Base-by-base conservation (phyloP, 106 monocot species). In the Iris macrosiphon region DNA sequence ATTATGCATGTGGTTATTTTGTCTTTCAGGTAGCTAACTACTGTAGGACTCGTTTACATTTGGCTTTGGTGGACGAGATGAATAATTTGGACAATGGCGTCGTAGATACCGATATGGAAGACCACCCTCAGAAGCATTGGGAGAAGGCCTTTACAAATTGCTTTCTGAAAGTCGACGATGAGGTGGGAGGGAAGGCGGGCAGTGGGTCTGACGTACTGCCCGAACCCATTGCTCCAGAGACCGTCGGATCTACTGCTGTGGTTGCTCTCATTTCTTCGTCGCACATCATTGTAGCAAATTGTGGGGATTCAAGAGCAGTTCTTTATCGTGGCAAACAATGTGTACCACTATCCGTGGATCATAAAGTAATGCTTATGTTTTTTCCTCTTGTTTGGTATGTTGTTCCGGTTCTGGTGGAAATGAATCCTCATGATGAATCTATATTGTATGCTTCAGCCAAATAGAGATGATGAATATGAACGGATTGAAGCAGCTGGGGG, bases 401-500 rank as follows among this genome's bases (percentile, higher is more conserved):
- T 32, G 16, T 4, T 52, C 12, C n/a, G n/a, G n/a, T n/a, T n/a
- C n/a, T n/a, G n/a, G n/a, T n/a, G n/a, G n/a, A n/a, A n/a, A n/a
- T n/a, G n/a, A n/a, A n/a, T n/a, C n/a, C n/a, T n/a, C n/a, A n/a
- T n/a, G n/a, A n/a, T n/a, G n/a, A n/a, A n/a, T n/a, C n/a, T n/a
- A n/a, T n/a, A n/a, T 15, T 49, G 12, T 63, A 29, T 38, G 47
- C 14, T 68, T 62, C 79, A 89, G 89, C 89, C 89, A 16, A 78
- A 84, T 57, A 77, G 89, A 67, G 80, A 84, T 27, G 84, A 84
- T 63, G 89, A 89, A 30, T 75, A 72, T 59, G 80, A 76, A 35
- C 77, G 89, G 60, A 89, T 89, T 38, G 89, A 89, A 72, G 80
- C 84, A 55, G 79, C 46, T 17, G 89, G 80, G 23, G 89, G 89